Base-by-base conservation (phyloP, 2,329 filamentous ascomycete genomes). In the Nothophoma quercina region DNA sequence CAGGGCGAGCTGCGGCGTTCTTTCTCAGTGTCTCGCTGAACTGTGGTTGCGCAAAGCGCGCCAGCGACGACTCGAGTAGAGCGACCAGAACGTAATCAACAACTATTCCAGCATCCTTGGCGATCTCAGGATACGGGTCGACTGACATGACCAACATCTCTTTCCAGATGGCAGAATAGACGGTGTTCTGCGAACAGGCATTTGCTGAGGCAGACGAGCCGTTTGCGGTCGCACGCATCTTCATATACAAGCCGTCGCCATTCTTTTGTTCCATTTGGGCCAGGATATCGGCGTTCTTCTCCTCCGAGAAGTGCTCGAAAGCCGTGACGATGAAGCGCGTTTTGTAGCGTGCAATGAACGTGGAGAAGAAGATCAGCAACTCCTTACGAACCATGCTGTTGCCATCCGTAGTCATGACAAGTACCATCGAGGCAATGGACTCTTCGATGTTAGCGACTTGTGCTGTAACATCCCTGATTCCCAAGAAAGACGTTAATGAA, bases 301-400 rank as follows among this genome's bases (percentile, higher is more conserved):
- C 93, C 68, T 96, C 91, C 19, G 88, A 78, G 32, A 98, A 80
- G 59, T 97, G 91, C 71, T 99, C 95, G 72, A 89, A 98, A 5
- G 93, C 93, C 1, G 90, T 88, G 23, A 98, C 93, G 33, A 96
- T 75, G 66, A 99, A 96, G 63, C 96, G 96, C 71, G 87, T 91
- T 76, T 96, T 89, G 70, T 97, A 97, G 32, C 93, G 88, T 55
- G 89, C 85, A 39, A 96, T 87, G 68, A 97, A 97, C 22, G 90
- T 88, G 0, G 95, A 98, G 62, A 97, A 87, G 79, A 98, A 98
- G 10, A 97, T 90, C 2, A 97, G 79, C 29, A 98, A 82, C 75
- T 99, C 95, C 70, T 93, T 96, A 38, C 95, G 88, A 22, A 99
- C 95, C 79, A 98, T 87, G 21, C 92, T 91, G 67, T 92, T 97